Base-by-base conservation (phyloP, 2,329 filamentous ascomycete genomes). In the Alternaria rosae region DNA sequence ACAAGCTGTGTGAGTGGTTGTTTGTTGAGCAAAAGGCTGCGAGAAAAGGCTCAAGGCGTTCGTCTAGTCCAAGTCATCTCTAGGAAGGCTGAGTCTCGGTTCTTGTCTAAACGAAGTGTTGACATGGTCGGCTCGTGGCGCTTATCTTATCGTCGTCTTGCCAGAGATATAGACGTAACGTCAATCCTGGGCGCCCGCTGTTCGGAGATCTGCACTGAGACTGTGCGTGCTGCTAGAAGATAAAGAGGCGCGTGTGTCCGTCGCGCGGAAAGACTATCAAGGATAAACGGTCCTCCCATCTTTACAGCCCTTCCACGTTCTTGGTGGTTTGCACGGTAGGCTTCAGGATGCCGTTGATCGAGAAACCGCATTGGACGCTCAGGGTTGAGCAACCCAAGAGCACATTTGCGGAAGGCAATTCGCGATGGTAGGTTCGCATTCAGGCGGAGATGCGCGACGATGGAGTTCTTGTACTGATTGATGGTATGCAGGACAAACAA, bases 361-460 rank as follows among this genome's bases (percentile, higher is more conserved):
- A 76, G 55, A 71, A 73, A 53, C 82, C 82, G 42, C 77, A 76
- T 57, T 72, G 71, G 52, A 57, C 68, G 43, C 59, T 84, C 47
- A 77, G 76, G 54, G 82, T 85, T 41, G 75, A 81, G 23, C 83
- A 84, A 69, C 73, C 80, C 1, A 74, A 78, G 52, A 84, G 82
- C 6, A 78, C 80, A 3, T 85, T 85, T 69, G 80, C 82, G 6
- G 76, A 79, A 53, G 78, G 78, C 0, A 79, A 78, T 65, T 59
- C 68, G 43, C 64, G 77, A 69, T 79, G 77, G 77, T 78, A 43
- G 66, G 71, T 63, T 32, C 35, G 28, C 10, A n/a, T 42, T 30
- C 4, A 17, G 5, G 15, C n/a, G 20, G 26, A 48, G 48, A 30
- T 32, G 32, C 23, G 21, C 26, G 15, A 20, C 32, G 35, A 56